Base-by-base conservation (phyloP, 2,329 filamentous ascomycete genomes). In the Botrytis porri region DNA sequence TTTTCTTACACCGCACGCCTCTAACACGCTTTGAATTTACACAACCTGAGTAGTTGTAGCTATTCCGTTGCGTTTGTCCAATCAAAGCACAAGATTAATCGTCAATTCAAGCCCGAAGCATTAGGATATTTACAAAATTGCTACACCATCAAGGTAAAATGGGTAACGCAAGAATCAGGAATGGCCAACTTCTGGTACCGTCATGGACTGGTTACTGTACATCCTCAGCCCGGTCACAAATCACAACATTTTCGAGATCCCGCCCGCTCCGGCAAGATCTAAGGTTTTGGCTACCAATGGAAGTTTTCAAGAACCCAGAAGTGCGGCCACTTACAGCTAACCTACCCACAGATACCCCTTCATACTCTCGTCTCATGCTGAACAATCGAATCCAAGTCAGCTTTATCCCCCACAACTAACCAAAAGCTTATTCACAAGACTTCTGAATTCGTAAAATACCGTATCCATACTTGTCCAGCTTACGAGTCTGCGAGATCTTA, bases 171-270 rank as follows among this genome's bases (percentile, higher is more conserved):
- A 69, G 35, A 69, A 41, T 22, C 37, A 43, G 10, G 29, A 69
- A 57, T 32, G 65, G 48, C 25, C 25, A 18, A 57, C 35, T 37
- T 54, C 22, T 67, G 64, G 45, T 70, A 63, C 59, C 69, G n/a
- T 69, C 48, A 59, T 69, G 51, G n/a, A 57, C 51, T 18, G n/a
- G n/a, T n/a, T 60, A n/a, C 39, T 57, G 70, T 67, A 51, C 70
- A 72, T 51, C 61, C 29, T 66, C 51, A 69, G 70, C 63, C 70
- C 59, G n/a, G 41, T 60, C 69, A 63, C 61, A 71, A 59, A 66
- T 35, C 62, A 72, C 70, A 51, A 22, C 70, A 69, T 39, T 59
- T 39, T 69, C 48, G 29, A 72, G 60, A 71, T 69, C 48, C 65
- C 65, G 48, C 65, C 48, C 37, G 48, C 70, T 39, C 39, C 39